Base-by-base conservation (phyloP, 495 filamentous ascomycete genomes). In the Penicillium macrosclerotiorum region DNA sequence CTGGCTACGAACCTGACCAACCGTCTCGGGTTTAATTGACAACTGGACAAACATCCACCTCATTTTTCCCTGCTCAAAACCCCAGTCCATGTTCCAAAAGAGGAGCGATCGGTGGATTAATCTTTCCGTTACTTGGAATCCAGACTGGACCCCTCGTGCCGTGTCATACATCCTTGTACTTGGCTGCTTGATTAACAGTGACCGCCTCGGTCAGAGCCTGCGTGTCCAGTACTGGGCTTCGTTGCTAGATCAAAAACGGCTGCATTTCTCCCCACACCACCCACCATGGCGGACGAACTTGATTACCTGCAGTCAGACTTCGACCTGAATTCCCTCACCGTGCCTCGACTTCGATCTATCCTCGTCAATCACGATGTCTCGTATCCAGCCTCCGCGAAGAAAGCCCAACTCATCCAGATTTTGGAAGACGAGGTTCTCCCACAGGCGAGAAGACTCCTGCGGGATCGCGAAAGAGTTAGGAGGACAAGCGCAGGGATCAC, bases 321-420 rank as follows among this genome's bases (percentile, higher is more conserved):
- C 65, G 90, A 97, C 59, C 85, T 94, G 19, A 71, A 73, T 48
- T 81, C 80, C 40, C 76, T 96, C 42, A 97, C 89, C 4, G 81
- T 96, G 20, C 88, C 92, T 30, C 83, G 83, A 26, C 77, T 98
- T 43, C 87, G 93, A 34, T 87, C 85, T 16, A 92, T 96, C 49
- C 82, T 98, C 23, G 83, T 97, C 51, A 84, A 81, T 42, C 85
- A 98, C 68, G 84, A 89, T 61, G 73, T 96, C 46, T 56, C 81
- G 9, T 97, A 96, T 66, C 84, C 90, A 1, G 80, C 89, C 6
- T 80, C 90, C 37, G 82, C 86, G 25, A 97, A 96, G 67, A 98
- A 98, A 70, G 66, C 81, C 1, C 83, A 95, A 51, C 83, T 98
- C 30, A 70, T 98, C 42, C 80, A 85, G 3, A 74, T 97, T 20